Conservation (phyloP, 208 protist species). For the Leishmania arabica region DNA sequence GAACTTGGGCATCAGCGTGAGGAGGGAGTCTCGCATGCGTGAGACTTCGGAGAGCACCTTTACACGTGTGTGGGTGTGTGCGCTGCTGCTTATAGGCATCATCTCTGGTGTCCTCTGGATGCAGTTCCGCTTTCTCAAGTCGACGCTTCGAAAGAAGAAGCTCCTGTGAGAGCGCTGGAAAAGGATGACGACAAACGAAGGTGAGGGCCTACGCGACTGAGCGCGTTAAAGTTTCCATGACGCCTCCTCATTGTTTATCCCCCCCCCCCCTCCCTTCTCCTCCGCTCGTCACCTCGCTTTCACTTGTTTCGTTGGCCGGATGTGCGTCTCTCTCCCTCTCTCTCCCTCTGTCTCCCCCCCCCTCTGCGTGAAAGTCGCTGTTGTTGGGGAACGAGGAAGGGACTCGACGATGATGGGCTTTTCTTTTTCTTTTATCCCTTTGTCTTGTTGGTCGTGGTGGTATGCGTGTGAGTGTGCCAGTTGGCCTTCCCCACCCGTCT, state of each 20-base stretch:
- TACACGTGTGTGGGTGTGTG: conserved; percentile 73
- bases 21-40: conserved; percentile 53
- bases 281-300: not conserved
- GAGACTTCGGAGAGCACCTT: conserved; percentile 78
- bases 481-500: too few relatives aligned
- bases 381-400: not conserved
- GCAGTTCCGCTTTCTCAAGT: conserved; percentile 74
- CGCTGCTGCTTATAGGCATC: conserved; percentile 43
- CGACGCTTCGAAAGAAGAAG: conserved; percentile 66
- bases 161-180: conserved; percentile 30
- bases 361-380: not conserved
- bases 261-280: not conserved
- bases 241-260: not conserved
- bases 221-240: not conserved
- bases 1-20: conserved; percentile 9
- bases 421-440: not conserved
- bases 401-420: not conserved
- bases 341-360: not conserved
- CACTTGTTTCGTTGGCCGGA: not conserved
- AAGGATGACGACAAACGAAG: not conserved
- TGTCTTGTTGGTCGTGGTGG: not conserved
- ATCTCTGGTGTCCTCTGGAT: conserved; percentile 50
- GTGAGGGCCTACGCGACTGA: not conserved
- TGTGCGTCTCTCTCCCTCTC: not conserved
- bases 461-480: not conserved